These are phyloP conservation scores for Cryphonectria naterciae DNA, from an alignment of 2,329 filamentous ascomycete genomes.

Conservation along the genomic window DNA sequence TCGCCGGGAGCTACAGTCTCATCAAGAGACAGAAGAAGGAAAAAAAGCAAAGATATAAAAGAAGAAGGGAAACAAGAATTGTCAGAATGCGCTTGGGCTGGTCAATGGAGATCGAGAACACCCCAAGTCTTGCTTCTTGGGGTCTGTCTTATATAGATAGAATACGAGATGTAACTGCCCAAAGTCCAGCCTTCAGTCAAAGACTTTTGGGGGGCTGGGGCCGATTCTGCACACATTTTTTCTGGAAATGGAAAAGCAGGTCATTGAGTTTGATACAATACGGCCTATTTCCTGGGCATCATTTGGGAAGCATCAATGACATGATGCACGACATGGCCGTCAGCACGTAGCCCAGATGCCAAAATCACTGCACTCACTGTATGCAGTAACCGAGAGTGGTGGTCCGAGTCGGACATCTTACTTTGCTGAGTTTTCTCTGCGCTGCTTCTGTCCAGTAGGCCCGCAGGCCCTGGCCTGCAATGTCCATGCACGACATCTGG, in stretches of 20 bases:
- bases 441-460: not conserved
- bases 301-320: not conserved
- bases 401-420: not conserved
- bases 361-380: too few relatives aligned
- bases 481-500: not conserved
- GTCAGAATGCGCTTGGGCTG: not conserved
- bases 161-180: not conserved
- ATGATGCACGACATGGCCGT: conserved; percentile 1
- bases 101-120: not conserved
- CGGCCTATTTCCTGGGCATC: not conserved
- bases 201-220: not conserved
- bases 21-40: conserved; percentile 16
- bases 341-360: not conserved
- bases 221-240: not conserved
- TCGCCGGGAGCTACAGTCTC: conserved; percentile 22
- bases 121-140: not conserved
- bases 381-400: not conserved
- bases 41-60: not conserved
- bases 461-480: not conserved
- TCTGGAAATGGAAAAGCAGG: not conserved
- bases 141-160: not conserved
- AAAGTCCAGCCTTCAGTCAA: not conserved
- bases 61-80: not conserved
- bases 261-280: not conserved
- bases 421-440: not conserved